A percentile compares a stretch with the other conserved stretches of the same genome.
Evolutionary conservation across 2,329 filamentous ascomycete genomes (phyloP).

Genomic region (Curvularia hawaiiensis): DNA sequence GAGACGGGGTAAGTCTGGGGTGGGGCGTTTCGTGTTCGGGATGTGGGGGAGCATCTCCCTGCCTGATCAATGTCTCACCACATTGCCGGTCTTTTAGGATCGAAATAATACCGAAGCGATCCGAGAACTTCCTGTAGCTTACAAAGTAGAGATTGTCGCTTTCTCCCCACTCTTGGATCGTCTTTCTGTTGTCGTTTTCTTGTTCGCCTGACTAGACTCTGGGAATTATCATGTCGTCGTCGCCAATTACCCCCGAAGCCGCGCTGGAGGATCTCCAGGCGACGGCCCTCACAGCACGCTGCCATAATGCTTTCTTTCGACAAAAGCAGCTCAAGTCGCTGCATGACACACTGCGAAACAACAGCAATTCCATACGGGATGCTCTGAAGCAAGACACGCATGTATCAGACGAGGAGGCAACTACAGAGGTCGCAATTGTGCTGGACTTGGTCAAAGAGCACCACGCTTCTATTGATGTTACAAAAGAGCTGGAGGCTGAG

Average conservation of each 20-base stretch:
- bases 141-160: constrained; percentile 5
- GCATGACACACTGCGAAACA: constrained; percentile 46
- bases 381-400: constrained; percentile 51
- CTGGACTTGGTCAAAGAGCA: constrained; percentile 49
- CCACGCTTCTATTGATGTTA: constrained; percentile 49
- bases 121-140: constrained; percentile 4
- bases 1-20: neutral
- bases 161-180: neutral
- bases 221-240: constrained; percentile 18
- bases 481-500: constrained; percentile 48
- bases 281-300: constrained; percentile 53
- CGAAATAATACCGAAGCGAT: neutral
- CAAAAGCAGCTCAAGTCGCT: constrained; percentile 54
- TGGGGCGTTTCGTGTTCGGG: constrained; percentile 13
- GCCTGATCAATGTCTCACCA: neutral
- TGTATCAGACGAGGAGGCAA: constrained; percentile 45
- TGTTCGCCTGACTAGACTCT: neutral
- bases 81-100: constrained; percentile 4
- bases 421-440: constrained; percentile 50
- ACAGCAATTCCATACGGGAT: constrained; percentile 44
- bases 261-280: constrained; percentile 43
- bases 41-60: constrained; percentile 22
- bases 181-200: neutral
- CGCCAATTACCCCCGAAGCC: constrained; percentile 27
- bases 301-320: constrained; percentile 53